phyloP scores from a whole-genome alignment of 495 filamentous ascomycete species.

The Sabuloglossum arenarium region DNA sequence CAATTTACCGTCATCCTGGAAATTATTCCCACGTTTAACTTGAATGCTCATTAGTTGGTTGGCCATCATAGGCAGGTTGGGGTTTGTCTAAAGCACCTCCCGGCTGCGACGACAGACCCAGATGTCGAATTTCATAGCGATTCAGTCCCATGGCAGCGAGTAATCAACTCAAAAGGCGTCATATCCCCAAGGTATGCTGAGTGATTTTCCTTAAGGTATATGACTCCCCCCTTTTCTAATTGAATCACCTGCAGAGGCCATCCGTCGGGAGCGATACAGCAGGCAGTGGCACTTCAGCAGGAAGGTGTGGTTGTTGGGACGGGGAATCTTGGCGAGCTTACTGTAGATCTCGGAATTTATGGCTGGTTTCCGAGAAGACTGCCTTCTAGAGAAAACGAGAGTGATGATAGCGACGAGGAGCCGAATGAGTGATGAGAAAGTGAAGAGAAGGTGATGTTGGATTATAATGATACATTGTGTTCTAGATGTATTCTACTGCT shows the following conservation, averaged over 20 bases:
- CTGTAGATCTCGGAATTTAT: conserved; percentile 41
- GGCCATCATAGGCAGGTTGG: conserved; percentile 71
- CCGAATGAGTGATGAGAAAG: neutral
- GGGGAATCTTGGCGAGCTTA: conserved; percentile 46
- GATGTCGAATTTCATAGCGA: conserved; percentile 35
- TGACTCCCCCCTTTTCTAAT: neutral
- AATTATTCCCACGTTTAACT: neutral
- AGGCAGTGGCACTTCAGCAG: conserved; percentile 39
- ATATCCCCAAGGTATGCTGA: conserved; percentile 56
- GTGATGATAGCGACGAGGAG: neutral
- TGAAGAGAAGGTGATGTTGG: no score
- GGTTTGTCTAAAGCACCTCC: conserved; percentile 67
- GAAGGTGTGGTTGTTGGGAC: conserved; percentile 50
- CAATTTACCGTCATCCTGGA: conserved; percentile 1
- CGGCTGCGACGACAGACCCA: conserved; percentile 21
- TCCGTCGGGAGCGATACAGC: conserved; percentile 42
- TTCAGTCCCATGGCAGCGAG: conserved; percentile 88
- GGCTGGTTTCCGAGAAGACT: conserved; percentile 56
- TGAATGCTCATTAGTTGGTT: neutral
- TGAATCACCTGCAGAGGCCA: conserved; percentile 25
- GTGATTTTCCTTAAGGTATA: neutral
- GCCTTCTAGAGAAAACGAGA: conserved; percentile 26
- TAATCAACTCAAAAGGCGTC: conserved; percentile 67
- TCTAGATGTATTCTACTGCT: no score
- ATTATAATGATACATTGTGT: neutral